A percentile compares a stretch with the other conserved stretches of the same genome.
These are phyloP conservation scores for Spirogloea muscicola DNA, from an alignment of 139 green algal species.

Conservation along the genomic window DNA sequence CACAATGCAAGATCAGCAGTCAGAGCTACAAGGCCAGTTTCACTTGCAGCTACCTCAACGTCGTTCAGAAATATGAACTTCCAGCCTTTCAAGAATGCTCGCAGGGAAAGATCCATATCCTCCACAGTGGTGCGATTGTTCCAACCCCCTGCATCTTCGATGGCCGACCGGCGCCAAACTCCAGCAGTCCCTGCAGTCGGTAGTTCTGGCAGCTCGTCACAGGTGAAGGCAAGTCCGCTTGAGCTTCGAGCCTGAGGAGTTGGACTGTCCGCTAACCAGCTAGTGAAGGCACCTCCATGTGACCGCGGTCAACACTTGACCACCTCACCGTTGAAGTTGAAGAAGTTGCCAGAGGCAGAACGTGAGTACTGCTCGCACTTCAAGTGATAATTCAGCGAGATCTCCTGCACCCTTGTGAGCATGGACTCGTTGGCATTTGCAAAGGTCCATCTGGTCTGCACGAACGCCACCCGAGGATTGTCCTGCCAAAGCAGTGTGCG, in stretches of 20 bases:
- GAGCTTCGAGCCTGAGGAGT: too few species aligned
- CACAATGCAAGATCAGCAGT: too few species aligned
- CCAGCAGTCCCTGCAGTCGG: constrained; percentile 61
- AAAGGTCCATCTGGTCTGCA: constrained; percentile 72
- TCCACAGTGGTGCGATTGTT: constrained; percentile 87
- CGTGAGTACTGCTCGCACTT: constrained; percentile 78
- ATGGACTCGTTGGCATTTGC: constrained; percentile 67
- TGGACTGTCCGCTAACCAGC: too few species aligned
- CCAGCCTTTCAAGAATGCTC: constrained; percentile 77
- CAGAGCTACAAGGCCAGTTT: too few species aligned
- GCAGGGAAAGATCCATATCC: constrained; percentile 83
- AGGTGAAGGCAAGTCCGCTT: too few species aligned
- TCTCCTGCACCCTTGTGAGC: constrained; percentile 69
- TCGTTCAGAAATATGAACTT: constrained; percentile 77
- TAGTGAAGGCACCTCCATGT: too few species aligned
- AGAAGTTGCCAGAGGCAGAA: constrained; percentile 69
- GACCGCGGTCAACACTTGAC: too few species aligned
- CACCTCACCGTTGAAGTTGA: constrained; percentile 84
- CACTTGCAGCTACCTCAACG: constrained; percentile 46
- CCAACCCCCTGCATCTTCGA: constrained; percentile 85
- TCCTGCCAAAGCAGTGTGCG: too few species aligned
- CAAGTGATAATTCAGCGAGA: constrained; percentile 82
- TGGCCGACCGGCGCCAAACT: constrained; percentile 67
- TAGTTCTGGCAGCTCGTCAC: too few species aligned
- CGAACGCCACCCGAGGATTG: constrained; percentile 62